Conservation (phyloP, 1,284 basidiomycete species). For the Cerioporus squamosus region DNA sequence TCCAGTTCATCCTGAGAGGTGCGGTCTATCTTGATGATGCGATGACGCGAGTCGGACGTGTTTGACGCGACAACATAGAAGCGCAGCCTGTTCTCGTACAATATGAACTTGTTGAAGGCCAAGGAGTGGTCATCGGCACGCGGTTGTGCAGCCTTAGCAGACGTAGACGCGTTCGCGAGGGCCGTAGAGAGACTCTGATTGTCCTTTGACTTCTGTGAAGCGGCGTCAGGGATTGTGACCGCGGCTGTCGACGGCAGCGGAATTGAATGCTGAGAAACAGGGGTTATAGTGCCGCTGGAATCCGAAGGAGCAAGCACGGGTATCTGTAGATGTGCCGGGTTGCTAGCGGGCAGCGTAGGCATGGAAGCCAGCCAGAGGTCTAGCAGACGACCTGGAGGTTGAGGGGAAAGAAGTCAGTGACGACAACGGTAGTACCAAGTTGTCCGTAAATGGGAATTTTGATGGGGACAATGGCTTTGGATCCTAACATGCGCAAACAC, state of each 20-base stretch:
- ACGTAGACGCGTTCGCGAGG: slow-evolving; percentile 9
- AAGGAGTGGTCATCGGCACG: slow-evolving; percentile 28
- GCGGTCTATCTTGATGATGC: slow-evolving; percentile 91
- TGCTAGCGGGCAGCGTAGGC: background rate
- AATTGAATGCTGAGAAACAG: slow-evolving; percentile 26
- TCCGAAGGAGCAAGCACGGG: slow-evolving; percentile 17
- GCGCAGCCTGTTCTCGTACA: slow-evolving; percentile 88
- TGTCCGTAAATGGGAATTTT: slow-evolving; percentile 1
- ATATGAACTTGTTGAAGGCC: slow-evolving; percentile 85
- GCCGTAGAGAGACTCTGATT: slow-evolving; percentile 18
- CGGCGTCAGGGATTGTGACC: slow-evolving; percentile 13
- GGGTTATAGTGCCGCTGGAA: slow-evolving; percentile 30
- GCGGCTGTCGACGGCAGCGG: slow-evolving; percentile 9
- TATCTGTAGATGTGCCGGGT: slow-evolving; percentile 7
- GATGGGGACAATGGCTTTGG: slow-evolving; percentile 12
- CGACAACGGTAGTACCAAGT: background rate
- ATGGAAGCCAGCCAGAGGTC: background rate
- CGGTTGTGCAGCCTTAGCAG: slow-evolving; percentile 5
- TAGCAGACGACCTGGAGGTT: background rate
- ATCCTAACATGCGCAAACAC: slow-evolving; percentile 16
- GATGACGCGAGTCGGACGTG: slow-evolving; percentile 81
- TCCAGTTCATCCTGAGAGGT: slow-evolving; percentile 75
- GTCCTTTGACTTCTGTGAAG: slow-evolving; percentile 25
- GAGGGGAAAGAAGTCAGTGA: background rate
- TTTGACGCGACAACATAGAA: slow-evolving; percentile 92